Evolutionary conservation across 2,329 filamentous ascomycete species (phyloP).

Genomic region (Colletotrichum orbiculare): DNA sequence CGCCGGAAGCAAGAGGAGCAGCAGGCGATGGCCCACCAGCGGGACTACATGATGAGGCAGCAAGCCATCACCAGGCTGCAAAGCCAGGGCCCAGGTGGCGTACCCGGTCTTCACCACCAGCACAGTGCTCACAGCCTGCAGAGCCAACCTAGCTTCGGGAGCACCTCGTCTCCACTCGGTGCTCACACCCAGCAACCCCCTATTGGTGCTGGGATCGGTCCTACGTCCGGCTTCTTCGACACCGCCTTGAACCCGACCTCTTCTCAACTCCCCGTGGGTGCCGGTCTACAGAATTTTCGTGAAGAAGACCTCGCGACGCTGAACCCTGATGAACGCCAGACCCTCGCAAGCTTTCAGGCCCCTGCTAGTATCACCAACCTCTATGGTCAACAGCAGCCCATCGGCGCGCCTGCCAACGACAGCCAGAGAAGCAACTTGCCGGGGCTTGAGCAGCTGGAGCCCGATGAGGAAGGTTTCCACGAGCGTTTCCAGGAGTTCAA

Average conservation of each 20-base stretch:
- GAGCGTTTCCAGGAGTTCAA: slow-evolving; percentile 88
- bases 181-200: slow-evolving; percentile 61
- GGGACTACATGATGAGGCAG: slow-evolving; percentile 90
- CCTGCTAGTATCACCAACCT: slow-evolving; percentile 40
- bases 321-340: slow-evolving; percentile 62
- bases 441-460: slow-evolving; percentile 59
- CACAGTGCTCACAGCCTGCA: slow-evolving; percentile 96
- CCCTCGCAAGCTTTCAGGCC: slow-evolving; percentile 56
- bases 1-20: slow-evolving; percentile 98
- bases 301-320: slow-evolving; percentile 82
- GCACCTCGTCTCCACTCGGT: slow-evolving; percentile 86
- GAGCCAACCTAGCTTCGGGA: slow-evolving; percentile 96
- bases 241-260: slow-evolving; percentile 53
- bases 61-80: slow-evolving; percentile 74
- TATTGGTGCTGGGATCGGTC: slow-evolving; percentile 60
- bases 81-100: slow-evolving; percentile 40
- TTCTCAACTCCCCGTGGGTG: slow-evolving; percentile 46
- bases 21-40: slow-evolving; percentile 94
- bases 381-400: slow-evolving; percentile 49
- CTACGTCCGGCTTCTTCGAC: slow-evolving; percentile 79
- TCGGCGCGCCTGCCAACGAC: slow-evolving; percentile 51
- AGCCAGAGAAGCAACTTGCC: slow-evolving; percentile 61
- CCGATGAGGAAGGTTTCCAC: slow-evolving; percentile 69
- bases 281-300: slow-evolving; percentile 63
- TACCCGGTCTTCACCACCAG: slow-evolving; percentile 79